Evolutionary conservation across 1,284 basidiomycete species (phyloP).

Genomic region (Sporisorium graminicola): DNA sequence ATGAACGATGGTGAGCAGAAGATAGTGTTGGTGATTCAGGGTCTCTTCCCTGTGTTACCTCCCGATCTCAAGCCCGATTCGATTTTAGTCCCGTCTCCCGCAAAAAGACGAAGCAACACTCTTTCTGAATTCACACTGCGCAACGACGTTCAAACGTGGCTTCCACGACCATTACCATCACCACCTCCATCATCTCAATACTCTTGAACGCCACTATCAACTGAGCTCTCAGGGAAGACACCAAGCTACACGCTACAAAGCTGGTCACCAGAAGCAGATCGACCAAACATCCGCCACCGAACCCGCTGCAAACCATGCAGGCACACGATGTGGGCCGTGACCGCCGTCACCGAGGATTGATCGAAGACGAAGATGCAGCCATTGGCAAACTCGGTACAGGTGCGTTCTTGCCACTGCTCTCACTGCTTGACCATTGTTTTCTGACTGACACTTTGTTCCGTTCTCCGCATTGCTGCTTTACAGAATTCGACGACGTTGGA

Average conservation of each 20-base stretch:
- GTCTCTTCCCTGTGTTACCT: background rate
- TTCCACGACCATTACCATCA: background rate
- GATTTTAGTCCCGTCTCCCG: too few species aligned
- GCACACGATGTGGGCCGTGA: conserved; percentile 45
- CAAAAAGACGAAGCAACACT: too few species aligned
- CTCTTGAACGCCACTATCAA: too few species aligned
- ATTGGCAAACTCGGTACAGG: conserved; percentile 52
- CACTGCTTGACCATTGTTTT: too few species aligned
- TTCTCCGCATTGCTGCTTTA: background rate
- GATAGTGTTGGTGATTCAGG: background rate
- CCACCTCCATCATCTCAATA: too few species aligned
- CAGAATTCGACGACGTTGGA: conserved; percentile 88
- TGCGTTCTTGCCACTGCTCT: background rate
- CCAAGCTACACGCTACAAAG: too few species aligned
- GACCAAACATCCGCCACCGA: too few species aligned
- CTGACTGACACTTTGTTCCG: background rate
- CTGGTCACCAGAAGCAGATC: too few species aligned
- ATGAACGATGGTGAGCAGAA: background rate
- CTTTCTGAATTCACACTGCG: background rate
- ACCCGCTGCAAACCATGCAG: conserved; percentile 6
- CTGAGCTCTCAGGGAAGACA: too few species aligned
- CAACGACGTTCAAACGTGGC: too few species aligned
- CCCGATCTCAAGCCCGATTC: background rate
- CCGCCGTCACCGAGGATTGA: conserved; percentile 47
- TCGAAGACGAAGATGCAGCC: conserved; percentile 59